Percentiles rank a stretch among this genome's conserved stretches.
phyloP scores from a whole-genome alignment of 75 land plant species.

The Selaginella tamariscina region DNA sequence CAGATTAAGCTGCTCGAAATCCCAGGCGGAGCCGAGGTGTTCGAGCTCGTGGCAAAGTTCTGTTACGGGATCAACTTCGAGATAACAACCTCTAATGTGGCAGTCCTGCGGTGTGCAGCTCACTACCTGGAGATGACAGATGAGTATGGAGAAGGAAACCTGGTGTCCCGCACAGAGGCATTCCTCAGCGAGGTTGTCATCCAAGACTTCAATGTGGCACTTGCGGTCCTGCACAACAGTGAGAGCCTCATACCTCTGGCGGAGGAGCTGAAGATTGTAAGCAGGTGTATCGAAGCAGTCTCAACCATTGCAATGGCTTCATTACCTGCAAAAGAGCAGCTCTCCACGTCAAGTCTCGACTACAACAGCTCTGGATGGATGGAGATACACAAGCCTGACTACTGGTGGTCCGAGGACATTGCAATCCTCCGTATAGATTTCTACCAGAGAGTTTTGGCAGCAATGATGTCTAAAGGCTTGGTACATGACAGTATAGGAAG shows the following conservation, averaged over 20 bases:
- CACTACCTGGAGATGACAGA: slow-evolving; percentile 52
- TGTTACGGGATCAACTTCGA: slow-evolving; percentile 32
- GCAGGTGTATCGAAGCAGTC: slow-evolving; percentile 2
- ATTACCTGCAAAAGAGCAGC: not conserved
- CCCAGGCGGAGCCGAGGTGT: slow-evolving; percentile 25
- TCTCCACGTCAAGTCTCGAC: not conserved
- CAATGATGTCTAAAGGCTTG: slow-evolving; percentile 13
- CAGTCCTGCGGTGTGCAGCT: slow-evolving; percentile 33
- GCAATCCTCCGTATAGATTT: slow-evolving; percentile 4
- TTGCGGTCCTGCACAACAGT: slow-evolving; percentile 2
- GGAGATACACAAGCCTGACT: not conserved
- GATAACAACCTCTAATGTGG: slow-evolving; percentile 23
- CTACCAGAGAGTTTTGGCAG: slow-evolving; percentile 1
- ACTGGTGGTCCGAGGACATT: slow-evolving; percentile 7
- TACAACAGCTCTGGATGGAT: not conserved
- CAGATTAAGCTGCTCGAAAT: slow-evolving; percentile 14
- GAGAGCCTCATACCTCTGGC: not conserved
- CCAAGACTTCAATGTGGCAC: not conserved
- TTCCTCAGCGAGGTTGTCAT: slow-evolving; percentile 26
- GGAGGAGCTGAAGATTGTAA: slow-evolving; percentile 6
- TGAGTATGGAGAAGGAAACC: slow-evolving; percentile 29
- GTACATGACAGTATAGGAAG: not conserved
- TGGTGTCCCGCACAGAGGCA: slow-evolving; percentile 19
- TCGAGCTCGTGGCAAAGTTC: slow-evolving; percentile 30
- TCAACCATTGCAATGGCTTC: not conserved